phyloP scores from a whole-genome alignment of 2,329 filamentous ascomycete species.

The Aureobasidium vineae region DNA sequence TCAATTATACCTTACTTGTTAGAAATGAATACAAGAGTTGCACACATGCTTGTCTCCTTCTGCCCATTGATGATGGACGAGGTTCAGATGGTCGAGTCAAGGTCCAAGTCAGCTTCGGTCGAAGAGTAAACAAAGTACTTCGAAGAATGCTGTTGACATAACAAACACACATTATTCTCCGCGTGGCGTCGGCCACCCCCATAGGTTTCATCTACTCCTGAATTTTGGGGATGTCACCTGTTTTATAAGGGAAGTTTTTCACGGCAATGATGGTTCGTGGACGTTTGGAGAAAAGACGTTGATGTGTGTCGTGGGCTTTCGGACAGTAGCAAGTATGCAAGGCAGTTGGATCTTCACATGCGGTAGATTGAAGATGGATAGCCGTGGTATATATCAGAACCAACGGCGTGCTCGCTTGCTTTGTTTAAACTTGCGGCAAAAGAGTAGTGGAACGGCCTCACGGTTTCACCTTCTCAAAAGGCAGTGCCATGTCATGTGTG shows the following conservation, averaged over 20 bases:
- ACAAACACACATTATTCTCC: constrained; percentile 19
- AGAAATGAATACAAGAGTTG: constrained; percentile 26
- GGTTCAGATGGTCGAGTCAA: neutral
- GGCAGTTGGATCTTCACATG: neutral
- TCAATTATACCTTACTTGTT: constrained; percentile 24
- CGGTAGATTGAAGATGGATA: constrained; percentile 19
- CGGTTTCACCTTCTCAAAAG: neutral
- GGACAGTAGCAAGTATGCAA: neutral
- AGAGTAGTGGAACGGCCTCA: neutral
- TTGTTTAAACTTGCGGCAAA: constrained; percentile 3
- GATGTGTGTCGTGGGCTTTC: neutral
- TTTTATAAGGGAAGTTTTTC: neutral
- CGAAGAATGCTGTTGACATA: constrained; percentile 19
- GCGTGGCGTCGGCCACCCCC: constrained; percentile 7
- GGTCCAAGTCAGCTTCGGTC: neutral
- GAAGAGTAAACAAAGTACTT: neutral
- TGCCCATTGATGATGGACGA: neutral
- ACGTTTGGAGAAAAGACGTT: constrained; percentile 9
- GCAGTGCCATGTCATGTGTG: neutral
- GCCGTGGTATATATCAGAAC: constrained; percentile 21
- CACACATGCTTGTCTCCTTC: constrained; percentile 2
- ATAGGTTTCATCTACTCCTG: constrained; percentile 15
- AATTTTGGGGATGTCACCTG: constrained; percentile 2
- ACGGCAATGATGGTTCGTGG: neutral
- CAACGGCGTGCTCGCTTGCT: constrained; percentile 14